Conservation (phyloP, 2,329 filamentous ascomycete species). For the Leptographium lundbergii region DNA sequence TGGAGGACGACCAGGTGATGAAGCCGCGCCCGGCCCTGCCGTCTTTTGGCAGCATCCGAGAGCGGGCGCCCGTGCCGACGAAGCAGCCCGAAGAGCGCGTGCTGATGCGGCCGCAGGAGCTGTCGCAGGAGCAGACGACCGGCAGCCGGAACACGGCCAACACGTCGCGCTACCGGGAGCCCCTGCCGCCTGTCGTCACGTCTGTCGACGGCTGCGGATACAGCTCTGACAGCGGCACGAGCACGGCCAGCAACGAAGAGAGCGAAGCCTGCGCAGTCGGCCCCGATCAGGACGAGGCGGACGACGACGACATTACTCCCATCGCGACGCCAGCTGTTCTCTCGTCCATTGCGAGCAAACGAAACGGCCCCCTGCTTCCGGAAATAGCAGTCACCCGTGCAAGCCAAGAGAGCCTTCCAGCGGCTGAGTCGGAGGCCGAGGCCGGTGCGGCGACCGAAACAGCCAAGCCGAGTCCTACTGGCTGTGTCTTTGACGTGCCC, state of each 20-base stretch:
- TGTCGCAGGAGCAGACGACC: conserved; percentile 39
- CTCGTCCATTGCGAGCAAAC: background rate
- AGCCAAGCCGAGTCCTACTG: background rate
- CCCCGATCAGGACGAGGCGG: background rate
- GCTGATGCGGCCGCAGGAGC: conserved; percentile 33
- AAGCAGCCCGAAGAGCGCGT: conserved; percentile 42
- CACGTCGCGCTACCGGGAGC: conserved; percentile 45
- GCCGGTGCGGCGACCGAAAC: background rate
- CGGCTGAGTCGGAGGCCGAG: background rate
- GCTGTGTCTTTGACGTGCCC: conserved; percentile 35
- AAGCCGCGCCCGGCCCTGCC: conserved; percentile 62
- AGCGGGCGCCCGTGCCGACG: conserved; percentile 22
- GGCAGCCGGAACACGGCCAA: conserved; percentile 35
- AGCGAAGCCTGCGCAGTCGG: conserved; percentile 20
- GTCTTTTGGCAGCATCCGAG: conserved; percentile 61
- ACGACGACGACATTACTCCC: background rate
- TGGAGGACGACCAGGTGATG: conserved; percentile 54
- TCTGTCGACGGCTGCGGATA: conserved; percentile 55
- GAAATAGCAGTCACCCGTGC: conserved; percentile 32
- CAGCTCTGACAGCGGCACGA: conserved; percentile 40
- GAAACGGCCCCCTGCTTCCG: conserved; percentile 20
- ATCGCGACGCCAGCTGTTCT: background rate
- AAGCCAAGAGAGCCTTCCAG: conserved; percentile 19
- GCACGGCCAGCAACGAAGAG: conserved; percentile 18
- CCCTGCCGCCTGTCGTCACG: conserved; percentile 58